A percentile compares a stretch with the other conserved stretches of the same genome.
Evolutionary conservation across 1,139 yeast species (phyloP).

Genomic region (Keqinozyma sinolaborantium): DNA sequence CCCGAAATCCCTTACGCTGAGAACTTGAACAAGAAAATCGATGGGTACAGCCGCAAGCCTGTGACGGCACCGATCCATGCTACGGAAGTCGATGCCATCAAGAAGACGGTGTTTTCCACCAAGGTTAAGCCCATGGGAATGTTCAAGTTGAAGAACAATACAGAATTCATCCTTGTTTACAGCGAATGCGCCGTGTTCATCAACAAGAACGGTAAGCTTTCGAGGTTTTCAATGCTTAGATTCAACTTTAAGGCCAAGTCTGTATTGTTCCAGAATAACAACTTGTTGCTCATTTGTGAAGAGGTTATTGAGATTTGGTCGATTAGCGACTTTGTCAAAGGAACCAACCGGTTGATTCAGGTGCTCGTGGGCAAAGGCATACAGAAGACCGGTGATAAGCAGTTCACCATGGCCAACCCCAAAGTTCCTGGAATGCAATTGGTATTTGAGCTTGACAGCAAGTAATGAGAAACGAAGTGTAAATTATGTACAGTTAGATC

Average conservation of each 20-base stretch:
- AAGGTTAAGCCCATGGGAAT: constrained; percentile 55
- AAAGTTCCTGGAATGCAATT: constrained; percentile 61
- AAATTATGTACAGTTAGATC: neutral
- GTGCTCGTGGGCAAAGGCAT: constrained; percentile 72
- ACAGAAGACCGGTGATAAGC: constrained; percentile 40
- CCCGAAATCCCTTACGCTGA: constrained; percentile 38
- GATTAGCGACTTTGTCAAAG: constrained; percentile 48
- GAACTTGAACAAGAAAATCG: constrained; percentile 19
- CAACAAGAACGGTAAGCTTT: constrained; percentile 62
- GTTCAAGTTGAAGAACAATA: constrained; percentile 53
- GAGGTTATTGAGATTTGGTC: constrained; percentile 72
- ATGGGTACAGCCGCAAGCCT: constrained; percentile 27
- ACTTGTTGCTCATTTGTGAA: constrained; percentile 59
- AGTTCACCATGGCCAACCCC: constrained; percentile 72
- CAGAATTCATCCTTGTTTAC: constrained; percentile 62
- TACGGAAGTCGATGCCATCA: constrained; percentile 29
- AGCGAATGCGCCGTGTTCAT: constrained; percentile 71
- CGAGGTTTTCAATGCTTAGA: constrained; percentile 53
- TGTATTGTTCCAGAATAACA: constrained; percentile 55
- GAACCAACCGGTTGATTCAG: constrained; percentile 59
- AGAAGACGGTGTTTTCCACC: constrained; percentile 31
- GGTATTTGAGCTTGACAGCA: constrained; percentile 21
- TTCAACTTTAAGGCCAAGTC: constrained; percentile 61
- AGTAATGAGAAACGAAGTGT: neutral
- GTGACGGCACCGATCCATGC: constrained; percentile 9